These are phyloP conservation scores for Phytophthora fragariaefolia DNA, from an alignment of 352 stramenopile genomes.

Conservation along the genomic window DNA sequence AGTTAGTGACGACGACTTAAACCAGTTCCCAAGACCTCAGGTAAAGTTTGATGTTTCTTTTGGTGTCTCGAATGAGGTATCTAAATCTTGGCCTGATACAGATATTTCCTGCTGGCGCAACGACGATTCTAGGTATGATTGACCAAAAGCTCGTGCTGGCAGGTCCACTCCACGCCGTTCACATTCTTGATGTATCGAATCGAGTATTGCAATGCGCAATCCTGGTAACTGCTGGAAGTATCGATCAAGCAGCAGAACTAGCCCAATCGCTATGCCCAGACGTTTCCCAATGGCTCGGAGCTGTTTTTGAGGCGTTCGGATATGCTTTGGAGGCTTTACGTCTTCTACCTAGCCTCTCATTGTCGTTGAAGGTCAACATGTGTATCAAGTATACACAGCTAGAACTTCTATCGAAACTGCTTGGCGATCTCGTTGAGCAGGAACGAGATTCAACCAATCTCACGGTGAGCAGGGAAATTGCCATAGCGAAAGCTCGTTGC, in stretches of 20 bases:
- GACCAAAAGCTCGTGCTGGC: conserved; percentile 64
- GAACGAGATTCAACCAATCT: conserved; percentile 50
- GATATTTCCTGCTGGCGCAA: conserved; percentile 49
- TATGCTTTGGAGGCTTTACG: conserved; percentile 48
- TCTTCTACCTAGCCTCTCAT: conserved; percentile 46
- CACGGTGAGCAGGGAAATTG: conserved; percentile 51
- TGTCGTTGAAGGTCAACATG: conserved; percentile 61
- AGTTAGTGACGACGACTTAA: conserved; percentile 38
- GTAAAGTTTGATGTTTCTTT: conserved; percentile 16
- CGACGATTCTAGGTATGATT: conserved; percentile 54
- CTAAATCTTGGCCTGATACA: conserved; percentile 21
- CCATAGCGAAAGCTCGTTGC: too few species aligned
- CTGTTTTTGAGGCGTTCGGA: conserved; percentile 75
- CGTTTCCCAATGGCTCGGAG: conserved; percentile 57
- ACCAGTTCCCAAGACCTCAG: conserved; percentile 59
- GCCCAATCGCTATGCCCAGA: conserved; percentile 48
- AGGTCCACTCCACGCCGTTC: conserved; percentile 49
- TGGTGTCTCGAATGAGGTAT: background rate
- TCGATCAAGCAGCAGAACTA: conserved; percentile 50
- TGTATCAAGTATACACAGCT: conserved; percentile 71
- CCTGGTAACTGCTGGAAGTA: conserved; percentile 58
- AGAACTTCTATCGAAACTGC: conserved; percentile 44
- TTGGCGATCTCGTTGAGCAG: conserved; percentile 33
- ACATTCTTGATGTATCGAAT: conserved; percentile 70
- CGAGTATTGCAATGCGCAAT: conserved; percentile 71